Base-by-base conservation (phyloP, 2,329 filamentous ascomycete species). In the Aspergillus puulaauensis region DNA sequence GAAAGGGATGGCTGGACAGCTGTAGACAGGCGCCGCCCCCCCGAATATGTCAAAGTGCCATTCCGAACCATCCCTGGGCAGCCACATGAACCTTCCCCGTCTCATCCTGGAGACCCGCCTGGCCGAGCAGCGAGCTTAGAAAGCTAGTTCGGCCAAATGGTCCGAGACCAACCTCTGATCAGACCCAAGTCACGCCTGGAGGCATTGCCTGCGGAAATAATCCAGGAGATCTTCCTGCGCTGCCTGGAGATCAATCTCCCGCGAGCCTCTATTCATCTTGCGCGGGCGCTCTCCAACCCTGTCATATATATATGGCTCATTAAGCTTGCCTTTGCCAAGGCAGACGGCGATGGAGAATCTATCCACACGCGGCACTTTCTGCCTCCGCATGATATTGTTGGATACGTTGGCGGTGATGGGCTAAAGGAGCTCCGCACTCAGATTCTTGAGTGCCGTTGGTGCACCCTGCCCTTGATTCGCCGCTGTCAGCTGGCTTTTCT, bases 181-280 rank as follows among this genome's bases (percentile, higher is more conserved):
- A 50, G 56, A 51, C 41, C 45, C 17, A 58, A 51, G 51, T 58
- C 56, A 45, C 51, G 39, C 3, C 67, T 83, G 21, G 80, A 83
- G 62, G 54, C 59, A 14, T 71, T 83, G 2, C 81, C 81, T 0
- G 63, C 73, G 14, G 81, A 83, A 65, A 70, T 83, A 23, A 64
- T 83, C 6, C 77, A 84, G 59, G 72, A 73, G 45, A 82, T 84
- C 52, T 83, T 83, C 64, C 72, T 80, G n/a, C 64, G 74, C 31
- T 74, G 75, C 21, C 69, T 79, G n/a, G 80, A 82, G 62, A 64
- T 82, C 60, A 78, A 79, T 49, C 70, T 82, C 11, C 74, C 79
- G 0, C 71, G 72, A 43, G 72, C 76, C 6, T 83, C 82, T 1
- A 67, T 67, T 5, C 59, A 70, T 33, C 68, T 84, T 37, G 73